Evolutionary conservation across 305 asterid genomes (phyloP), one percentile per base, ranked within the genome.

Genomic region (Fraxinus baroniana): DNA sequence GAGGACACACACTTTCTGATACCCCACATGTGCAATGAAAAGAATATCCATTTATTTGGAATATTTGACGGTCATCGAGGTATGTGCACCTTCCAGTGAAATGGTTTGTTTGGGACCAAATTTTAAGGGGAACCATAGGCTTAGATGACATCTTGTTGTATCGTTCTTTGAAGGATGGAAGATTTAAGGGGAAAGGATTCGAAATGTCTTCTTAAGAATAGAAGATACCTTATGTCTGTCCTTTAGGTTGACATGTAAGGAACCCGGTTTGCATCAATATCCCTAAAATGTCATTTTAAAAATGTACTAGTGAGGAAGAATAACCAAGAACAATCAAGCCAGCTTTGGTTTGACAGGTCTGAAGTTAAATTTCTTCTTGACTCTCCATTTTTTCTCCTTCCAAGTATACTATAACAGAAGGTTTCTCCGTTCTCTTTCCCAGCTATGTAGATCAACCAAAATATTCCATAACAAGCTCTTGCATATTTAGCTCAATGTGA

Each of bases 31-130:
- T 88, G 89, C 82, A 82, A 89, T 79, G 90, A 89, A 85, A 82
- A 82, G 64, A 90, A 85, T 84, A 79, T 94, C 64, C 97, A 96
- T 88, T 81, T 90, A 18, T 96, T 94, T 78, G 98, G 98, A 79
- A 90, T 96, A 86, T 91, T 96, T 76, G 98, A 96, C 87, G 99
- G 98, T 71, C 99, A 96, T 92, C 97, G 99, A 91, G 99, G 99
- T 96, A 90, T 81, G 74, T 71, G 70, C 72, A 77, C 52, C 68
- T 79, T 82, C 28, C 55, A 74, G n/a, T 76, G 46, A 22, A 30
- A 74, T 22, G 24, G 22, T 73, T 74, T 24, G 18, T 76, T 10
- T 77, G 68, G n/a, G 39, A 30, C 37, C 75, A 10, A 15, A 12
- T 70, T 66, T 70, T 9, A 9, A 30, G 76, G 76, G 41, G 75